These are phyloP conservation scores for Coprinopsis cinerea DNA, from an alignment of 768 basidiomycete species.

Conservation along the genomic window DNA sequence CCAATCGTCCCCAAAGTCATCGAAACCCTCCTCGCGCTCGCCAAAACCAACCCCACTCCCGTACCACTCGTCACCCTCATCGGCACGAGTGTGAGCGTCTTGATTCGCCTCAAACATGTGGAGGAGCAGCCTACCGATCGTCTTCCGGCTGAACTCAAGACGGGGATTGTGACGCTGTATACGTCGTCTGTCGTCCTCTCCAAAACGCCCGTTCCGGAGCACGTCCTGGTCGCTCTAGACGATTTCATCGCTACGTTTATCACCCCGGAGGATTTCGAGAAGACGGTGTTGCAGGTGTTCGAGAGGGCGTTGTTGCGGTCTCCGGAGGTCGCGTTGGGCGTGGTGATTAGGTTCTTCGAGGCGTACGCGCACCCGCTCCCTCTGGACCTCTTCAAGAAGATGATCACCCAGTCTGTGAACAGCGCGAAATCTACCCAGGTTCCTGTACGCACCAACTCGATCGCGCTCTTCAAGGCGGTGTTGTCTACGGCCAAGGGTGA, in stretches of 20 bases:
- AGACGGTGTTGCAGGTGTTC: conserved; percentile 58
- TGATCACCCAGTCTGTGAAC: conserved; percentile 56
- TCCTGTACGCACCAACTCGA: conserved; percentile 49
- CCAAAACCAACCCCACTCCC: conserved; percentile 43
- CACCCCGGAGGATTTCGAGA: conserved; percentile 42
- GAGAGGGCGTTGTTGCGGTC: conserved; percentile 80
- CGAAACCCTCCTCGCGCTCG: conserved; percentile 41
- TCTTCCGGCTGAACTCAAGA: conserved; percentile 44
- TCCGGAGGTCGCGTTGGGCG: conserved; percentile 69
- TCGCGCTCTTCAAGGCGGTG: conserved; percentile 49
- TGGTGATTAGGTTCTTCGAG: conserved; percentile 52
- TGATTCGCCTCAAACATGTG: conserved; percentile 58
- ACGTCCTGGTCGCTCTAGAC: conserved; percentile 51
- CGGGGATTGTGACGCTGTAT: conserved; percentile 53
- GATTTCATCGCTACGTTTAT: conserved; percentile 58
- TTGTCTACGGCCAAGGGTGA: conserved; percentile 18
- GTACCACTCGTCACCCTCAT: conserved; percentile 45
- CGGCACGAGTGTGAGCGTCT: conserved; percentile 65
- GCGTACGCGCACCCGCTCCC: conserved; percentile 48
- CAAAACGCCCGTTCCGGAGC: conserved; percentile 51
- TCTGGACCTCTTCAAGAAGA: conserved; percentile 40
- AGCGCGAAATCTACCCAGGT: conserved; percentile 72
- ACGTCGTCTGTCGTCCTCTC: conserved; percentile 58
- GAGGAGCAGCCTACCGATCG: conserved; percentile 36
- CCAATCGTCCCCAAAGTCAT: conserved; percentile 51